Evolutionary conservation across 2,329 filamentous ascomycete genomes (phyloP).

Genomic region (Colletotrichum viniferum): DNA sequence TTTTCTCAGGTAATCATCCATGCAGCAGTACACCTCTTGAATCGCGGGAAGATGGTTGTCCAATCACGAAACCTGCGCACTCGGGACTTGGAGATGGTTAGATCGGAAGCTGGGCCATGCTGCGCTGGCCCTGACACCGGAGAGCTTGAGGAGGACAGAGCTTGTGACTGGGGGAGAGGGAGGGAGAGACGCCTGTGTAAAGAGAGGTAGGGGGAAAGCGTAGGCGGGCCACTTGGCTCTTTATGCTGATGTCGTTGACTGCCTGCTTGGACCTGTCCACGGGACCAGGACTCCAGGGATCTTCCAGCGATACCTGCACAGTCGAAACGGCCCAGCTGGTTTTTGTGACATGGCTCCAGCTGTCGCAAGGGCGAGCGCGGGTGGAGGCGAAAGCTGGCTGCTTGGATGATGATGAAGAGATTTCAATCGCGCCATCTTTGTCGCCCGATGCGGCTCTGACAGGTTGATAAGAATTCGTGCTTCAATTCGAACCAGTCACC

Average conservation of each 20-base stretch:
- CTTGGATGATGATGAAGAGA: neutral
- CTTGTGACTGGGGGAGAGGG: neutral
- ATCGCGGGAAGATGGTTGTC: neutral
- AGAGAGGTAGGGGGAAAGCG: neutral
- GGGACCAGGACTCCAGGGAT: constrained; percentile 7
- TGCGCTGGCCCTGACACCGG: neutral
- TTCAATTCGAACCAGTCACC: neutral
- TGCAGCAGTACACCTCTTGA: constrained; percentile 14
- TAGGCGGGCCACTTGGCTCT: neutral
- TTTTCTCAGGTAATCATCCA: neutral
- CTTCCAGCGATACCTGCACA: constrained; percentile 8
- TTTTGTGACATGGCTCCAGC: neutral
- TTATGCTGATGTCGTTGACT: neutral
- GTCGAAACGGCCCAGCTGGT: constrained; percentile 4
- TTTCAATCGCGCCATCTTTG: neutral
- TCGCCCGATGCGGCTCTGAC: neutral
- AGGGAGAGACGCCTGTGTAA: neutral
- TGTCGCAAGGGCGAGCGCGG: neutral
- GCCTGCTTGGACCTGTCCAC: constrained; percentile 5
- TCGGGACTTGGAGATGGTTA: neutral
- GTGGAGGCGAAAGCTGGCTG: neutral
- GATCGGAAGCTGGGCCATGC: neutral
- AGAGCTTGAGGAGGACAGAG: neutral
- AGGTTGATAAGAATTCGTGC: neutral
- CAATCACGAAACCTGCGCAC: constrained; percentile 16